These are phyloP conservation scores for Rhododendron ferrugineum DNA, from an alignment of 148 eudicot species.

Conservation along the genomic window DNA sequence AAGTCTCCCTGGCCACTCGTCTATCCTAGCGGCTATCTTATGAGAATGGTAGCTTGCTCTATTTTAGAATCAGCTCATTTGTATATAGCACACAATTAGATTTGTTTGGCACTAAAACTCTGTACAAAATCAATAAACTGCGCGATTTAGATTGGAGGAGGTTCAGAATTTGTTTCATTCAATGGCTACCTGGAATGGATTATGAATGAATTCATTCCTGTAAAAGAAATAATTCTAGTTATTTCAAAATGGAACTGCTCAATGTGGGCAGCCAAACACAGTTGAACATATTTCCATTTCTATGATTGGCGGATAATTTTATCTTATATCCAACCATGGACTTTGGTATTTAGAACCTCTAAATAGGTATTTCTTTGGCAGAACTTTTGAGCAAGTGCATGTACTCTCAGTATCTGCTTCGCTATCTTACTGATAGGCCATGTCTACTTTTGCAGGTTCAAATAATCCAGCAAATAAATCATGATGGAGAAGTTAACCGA, in stretches of 20 bases:
- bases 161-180: neutral
- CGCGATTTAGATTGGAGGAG: neutral
- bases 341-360: neutral
- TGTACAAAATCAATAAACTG: neutral
- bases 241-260: neutral
- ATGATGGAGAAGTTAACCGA: conserved; percentile 88
- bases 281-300: neutral
- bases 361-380: too few species aligned
- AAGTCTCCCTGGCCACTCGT: neutral
- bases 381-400: too few species aligned
- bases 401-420: neutral
- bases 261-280: neutral
- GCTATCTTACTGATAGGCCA: neutral
- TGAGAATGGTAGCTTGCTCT: neutral
- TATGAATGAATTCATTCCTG: neutral
- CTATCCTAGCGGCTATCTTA: neutral
- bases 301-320: neutral
- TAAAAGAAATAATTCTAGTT: neutral
- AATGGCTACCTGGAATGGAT: neutral
- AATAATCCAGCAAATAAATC: conserved; percentile 84
- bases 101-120: neutral
- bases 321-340: neutral
- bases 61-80: neutral
- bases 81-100: neutral
- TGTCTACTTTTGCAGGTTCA: conserved; percentile 53